Percentiles rank a stretch among this genome's conserved stretches.
Conservation (phyloP, 2,329 filamentous ascomycete species). For the Didymella sp. region DNA sequence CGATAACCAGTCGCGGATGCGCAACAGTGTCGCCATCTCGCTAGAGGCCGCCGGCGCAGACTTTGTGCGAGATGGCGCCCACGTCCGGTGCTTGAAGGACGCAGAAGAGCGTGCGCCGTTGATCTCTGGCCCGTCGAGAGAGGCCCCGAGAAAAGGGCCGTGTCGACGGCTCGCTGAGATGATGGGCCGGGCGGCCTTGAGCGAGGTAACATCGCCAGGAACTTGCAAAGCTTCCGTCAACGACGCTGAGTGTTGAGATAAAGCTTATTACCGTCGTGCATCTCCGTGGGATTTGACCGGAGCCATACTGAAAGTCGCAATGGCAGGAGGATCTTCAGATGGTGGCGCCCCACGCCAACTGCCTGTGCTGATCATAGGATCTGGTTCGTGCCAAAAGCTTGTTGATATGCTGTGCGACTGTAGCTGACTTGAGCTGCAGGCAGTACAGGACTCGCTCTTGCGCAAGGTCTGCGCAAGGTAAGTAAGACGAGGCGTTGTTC, state of each 20-base stretch:
- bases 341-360: slow-evolving; percentile 4
- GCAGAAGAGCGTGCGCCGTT: slow-evolving; percentile 3
- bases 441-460: slow-evolving; percentile 47
- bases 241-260: neutral
- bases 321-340: slow-evolving; percentile 5
- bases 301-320: slow-evolving; percentile 1
- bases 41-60: slow-evolving; percentile 5
- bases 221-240: slow-evolving; percentile 14
- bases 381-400: slow-evolving; percentile 31
- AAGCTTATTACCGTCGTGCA: neutral
- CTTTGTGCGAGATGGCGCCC: slow-evolving; percentile 5
- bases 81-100: slow-evolving; percentile 12
- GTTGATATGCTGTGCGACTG: slow-evolving; percentile 1
- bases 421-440: slow-evolving; percentile 36
- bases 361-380: slow-evolving; percentile 44
- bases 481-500: slow-evolving; percentile 11
- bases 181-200: slow-evolving; percentile 1
- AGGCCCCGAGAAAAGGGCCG: slow-evolving; percentile 5
- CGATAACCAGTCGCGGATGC: slow-evolving; percentile 5
- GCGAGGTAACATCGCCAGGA: neutral
- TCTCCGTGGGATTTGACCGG: neutral
- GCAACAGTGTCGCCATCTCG: slow-evolving; percentile 8
- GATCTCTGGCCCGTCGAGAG: neutral
- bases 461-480: slow-evolving; percentile 47
- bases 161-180: slow-evolving; percentile 2